Evolutionary conservation across 257 asterid genomes (phyloP), one percentile per base, ranked within the genome.

Genomic region (Penstemon newberryi): DNA sequence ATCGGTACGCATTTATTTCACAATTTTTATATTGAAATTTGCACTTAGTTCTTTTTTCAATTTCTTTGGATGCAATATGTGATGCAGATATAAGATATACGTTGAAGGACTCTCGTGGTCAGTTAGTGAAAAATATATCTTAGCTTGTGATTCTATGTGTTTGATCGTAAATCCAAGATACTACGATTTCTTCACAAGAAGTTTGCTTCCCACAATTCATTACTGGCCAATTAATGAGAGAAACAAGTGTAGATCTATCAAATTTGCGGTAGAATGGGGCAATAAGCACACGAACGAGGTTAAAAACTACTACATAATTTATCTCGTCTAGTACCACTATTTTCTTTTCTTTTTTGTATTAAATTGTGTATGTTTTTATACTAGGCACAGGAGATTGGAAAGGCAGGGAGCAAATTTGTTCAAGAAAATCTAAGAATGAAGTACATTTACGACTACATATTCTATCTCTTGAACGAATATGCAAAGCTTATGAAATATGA

Each of bases 181-280:
- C 76, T 76, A 88, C 52, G 98, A 92, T 73, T 89, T 89, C 85
- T 87, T 79, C 76, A 79, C 95, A 9, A 90, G 98, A 71, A 83
- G 90, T 70, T 80, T 92, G 78, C 63, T 83, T 66, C 97, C 98
- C 63, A 71, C 81, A 18, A 37, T 86, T 41, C 96, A 90, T 71
- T 92, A 85, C 72, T 92, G 95, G 96, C 98, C 97, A 6, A 81
- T 92, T 36, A 59, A 70, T 57, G 73, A 75, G 38, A 66, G 53
- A 0, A 70, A 63, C 44, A 80, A 67, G 73, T 92, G 98, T 53
- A 70, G 58, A 8, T 81, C 96, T 7, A 79, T 86, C 60, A 84
- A 88, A 44, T 88, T 70, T 78, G 91, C 97, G 7, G 98, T 92
- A 43, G 89, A 86, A 39, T 92, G 97, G 97, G 98, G 97, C 66